Conservation (phyloP, 208 protist species). For the Porcisia hertigi region DNA sequence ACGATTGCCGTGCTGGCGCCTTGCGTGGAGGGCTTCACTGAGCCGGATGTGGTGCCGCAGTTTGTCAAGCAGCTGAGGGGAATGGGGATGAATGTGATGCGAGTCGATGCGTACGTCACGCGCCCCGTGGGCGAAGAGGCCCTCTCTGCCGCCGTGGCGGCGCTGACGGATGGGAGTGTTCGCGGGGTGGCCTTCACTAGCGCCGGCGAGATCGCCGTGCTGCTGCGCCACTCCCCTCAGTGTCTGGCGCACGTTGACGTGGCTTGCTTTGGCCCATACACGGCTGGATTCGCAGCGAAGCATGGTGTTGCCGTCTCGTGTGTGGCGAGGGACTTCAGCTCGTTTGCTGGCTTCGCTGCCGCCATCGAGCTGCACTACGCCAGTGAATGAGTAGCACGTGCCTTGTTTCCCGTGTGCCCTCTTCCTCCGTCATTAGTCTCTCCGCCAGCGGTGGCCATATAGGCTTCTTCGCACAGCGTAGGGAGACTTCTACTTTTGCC, state of each 20-base stretch:
- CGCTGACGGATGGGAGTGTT: not conserved
- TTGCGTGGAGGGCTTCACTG: constrained; percentile 14
- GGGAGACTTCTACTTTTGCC: not conserved
- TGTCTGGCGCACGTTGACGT: constrained; percentile 15
- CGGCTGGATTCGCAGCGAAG: constrained; percentile 10
- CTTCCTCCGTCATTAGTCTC: not conserved
- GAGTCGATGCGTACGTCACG: constrained; percentile 22
- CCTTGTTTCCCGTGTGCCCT: not conserved
- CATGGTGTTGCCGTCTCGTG: constrained; percentile 10
- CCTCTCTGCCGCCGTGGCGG: not conserved
- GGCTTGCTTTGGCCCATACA: constrained; percentile 30
- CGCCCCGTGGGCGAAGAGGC: constrained; percentile 18
- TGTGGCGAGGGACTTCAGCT: constrained; percentile 22
- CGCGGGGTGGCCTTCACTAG: constrained; percentile 21
- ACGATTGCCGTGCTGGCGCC: constrained; percentile 27
- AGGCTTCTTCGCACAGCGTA: not conserved
- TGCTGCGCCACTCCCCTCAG: constrained; percentile 17
- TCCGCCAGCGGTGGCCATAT: not conserved
- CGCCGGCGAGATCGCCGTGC: constrained; percentile 13
- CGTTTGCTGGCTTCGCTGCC: constrained; percentile 24
- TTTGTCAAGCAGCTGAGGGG: constrained; percentile 17
- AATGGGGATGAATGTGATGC: constrained; percentile 15
- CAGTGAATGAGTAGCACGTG: not conserved
- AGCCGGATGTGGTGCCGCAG: constrained; percentile 24
- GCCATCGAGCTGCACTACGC: constrained; percentile 19